These are phyloP conservation scores for Blastocystis sp. DNA, from an alignment of 352 stramenopile genomes.

Conservation along the genomic window DNA sequence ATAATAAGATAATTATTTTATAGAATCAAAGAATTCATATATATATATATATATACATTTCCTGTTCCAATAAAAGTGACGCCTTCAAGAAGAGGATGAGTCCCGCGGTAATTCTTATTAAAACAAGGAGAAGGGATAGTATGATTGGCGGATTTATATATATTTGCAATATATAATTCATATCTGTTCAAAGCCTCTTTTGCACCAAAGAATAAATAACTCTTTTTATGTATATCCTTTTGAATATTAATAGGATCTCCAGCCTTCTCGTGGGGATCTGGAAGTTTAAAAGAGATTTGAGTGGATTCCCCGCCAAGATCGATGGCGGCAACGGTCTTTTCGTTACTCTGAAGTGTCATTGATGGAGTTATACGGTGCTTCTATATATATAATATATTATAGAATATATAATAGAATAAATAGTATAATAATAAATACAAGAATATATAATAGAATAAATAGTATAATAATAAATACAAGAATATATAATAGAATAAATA, in stretches of 20 bases:
- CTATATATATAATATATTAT: too few relatives aligned
- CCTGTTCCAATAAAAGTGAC: constrained; percentile 21
- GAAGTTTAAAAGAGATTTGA: constrained; percentile 17
- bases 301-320: constrained; percentile 30
- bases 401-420: too few relatives aligned
- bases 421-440: background rate
- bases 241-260: constrained; percentile 9
- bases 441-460: constrained; percentile 2
- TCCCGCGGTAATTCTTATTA: background rate
- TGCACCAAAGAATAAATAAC: constrained; percentile 26
- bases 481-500: background rate
- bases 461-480: background rate
- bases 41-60: background rate
- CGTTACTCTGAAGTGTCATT: background rate
- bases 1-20: too few relatives aligned
- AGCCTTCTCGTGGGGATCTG: background rate
- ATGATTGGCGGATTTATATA: background rate
- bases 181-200: constrained; percentile 30
- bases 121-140: constrained; percentile 22
- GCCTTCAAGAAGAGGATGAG: background rate
- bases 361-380: constrained; percentile 25
- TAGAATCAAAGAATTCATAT: too few relatives aligned
- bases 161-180: background rate
- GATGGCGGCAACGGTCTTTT: constrained; percentile 10
- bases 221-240: constrained; percentile 15